Conservation (phyloP, 768 basidiomycete genomes). For the Tricholomella constricta region DNA sequence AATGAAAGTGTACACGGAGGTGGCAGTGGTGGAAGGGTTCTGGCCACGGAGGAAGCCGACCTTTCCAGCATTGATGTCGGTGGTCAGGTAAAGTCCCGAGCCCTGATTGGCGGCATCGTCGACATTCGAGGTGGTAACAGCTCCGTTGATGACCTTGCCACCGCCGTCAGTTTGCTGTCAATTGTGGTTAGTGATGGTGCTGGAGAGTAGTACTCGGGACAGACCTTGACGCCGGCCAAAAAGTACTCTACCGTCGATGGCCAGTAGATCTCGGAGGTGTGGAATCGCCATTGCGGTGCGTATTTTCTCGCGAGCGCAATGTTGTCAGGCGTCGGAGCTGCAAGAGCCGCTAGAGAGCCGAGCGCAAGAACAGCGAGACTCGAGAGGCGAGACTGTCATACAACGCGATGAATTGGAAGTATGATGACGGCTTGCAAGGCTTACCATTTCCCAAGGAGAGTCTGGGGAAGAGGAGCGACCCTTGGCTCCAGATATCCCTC, state of each 20-base stretch:
- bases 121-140: constrained; percentile 8
- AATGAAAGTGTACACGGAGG: constrained; percentile 17
- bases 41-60: constrained; percentile 16
- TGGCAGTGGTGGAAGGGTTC: constrained; percentile 16
- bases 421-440: background rate
- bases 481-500: background rate
- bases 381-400: constrained; percentile 4
- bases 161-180: constrained; percentile 13
- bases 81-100: constrained; percentile 12
- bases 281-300: constrained; percentile 19
- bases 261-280: constrained; percentile 17
- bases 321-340: constrained; percentile 14
- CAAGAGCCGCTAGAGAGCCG: constrained; percentile 3
- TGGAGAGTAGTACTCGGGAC: background rate
- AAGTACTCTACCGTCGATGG: constrained; percentile 20
- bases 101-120: constrained; percentile 12
- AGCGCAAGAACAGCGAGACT: constrained; percentile 8
- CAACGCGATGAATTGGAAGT: background rate
- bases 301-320: constrained; percentile 19
- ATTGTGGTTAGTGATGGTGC: background rate
- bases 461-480: background rate
- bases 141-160: constrained; percentile 14
- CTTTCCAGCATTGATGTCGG: constrained; percentile 16
- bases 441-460: constrained; percentile 5
- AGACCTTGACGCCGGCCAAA: constrained; percentile 18